Conservation (phyloP, 1,284 basidiomycete genomes). For the Malassezia restricta region DNA sequence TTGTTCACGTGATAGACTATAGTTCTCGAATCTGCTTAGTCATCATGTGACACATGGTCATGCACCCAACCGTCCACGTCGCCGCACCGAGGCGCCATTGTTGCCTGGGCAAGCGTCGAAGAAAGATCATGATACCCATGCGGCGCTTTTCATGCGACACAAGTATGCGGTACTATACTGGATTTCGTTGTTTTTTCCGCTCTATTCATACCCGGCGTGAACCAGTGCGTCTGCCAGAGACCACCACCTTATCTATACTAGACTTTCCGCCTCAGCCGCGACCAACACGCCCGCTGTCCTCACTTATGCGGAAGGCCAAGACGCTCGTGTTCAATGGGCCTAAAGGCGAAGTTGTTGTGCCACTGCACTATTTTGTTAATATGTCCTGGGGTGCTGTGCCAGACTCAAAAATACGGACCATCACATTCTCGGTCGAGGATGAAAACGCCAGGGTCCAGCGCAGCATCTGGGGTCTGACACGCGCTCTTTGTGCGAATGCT, state of each 20-base stretch:
- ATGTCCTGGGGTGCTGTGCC: conserved; percentile 12
- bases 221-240: conserved; percentile 28
- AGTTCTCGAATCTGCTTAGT: background rate
- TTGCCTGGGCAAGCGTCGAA: too few species aligned
- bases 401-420: conserved; percentile 5
- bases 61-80: too few species aligned
- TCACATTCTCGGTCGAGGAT: conserved; percentile 58
- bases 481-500: conserved; percentile 77
- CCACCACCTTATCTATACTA: conserved; percentile 22
- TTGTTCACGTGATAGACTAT: conserved; percentile 2
- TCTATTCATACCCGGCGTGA: conserved; percentile 29
- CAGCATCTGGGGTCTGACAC: conserved; percentile 82
- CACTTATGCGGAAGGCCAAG: conserved; percentile 24
- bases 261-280: conserved; percentile 38
- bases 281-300: conserved; percentile 27
- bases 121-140: too few species aligned
- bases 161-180: too few species aligned
- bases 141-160: too few species aligned
- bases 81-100: too few species aligned
- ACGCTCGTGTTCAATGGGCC: conserved; percentile 35
- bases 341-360: conserved; percentile 30
- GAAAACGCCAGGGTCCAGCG: conserved; percentile 63
- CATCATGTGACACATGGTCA: background rate
- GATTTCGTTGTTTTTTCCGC: background rate
- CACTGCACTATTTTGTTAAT: conserved; percentile 29